Evolutionary conservation across 75 land plant species (phyloP), one percentile per base, ranked within the genome.

Genomic region (Selaginella moellendorffii): DNA sequence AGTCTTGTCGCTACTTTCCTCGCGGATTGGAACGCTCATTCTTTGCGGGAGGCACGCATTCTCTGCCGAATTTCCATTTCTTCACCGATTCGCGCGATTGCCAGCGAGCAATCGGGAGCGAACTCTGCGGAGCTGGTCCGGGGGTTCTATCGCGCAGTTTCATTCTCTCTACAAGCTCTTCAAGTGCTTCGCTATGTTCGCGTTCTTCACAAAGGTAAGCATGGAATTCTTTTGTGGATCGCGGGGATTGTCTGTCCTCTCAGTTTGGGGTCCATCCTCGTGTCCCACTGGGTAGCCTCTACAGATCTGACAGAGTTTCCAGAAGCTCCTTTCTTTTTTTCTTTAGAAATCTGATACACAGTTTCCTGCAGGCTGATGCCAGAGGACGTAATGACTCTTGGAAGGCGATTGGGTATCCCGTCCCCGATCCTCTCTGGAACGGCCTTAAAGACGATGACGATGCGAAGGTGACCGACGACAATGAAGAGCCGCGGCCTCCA

Each of bases 281-380:
- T n/a, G n/a, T n/a, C n/a, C n/a, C n/a, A n/a, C n/a, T n/a, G n/a
- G n/a, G n/a, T n/a, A n/a, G n/a, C n/a, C n/a, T n/a, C n/a, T n/a
- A n/a, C n/a, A n/a, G n/a, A n/a, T n/a, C n/a, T n/a, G n/a, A n/a
- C n/a, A n/a, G n/a, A n/a, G n/a, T n/a, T n/a, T n/a, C n/a, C n/a
- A n/a, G n/a, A n/a, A n/a, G n/a, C n/a, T n/a, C n/a, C n/a, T n/a
- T n/a, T n/a, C n/a, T n/a, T n/a, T n/a, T n/a, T n/a, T n/a, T n/a
- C n/a, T n/a, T n/a, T n/a, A n/a, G n/a, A n/a, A n/a, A n/a, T n/a
- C n/a, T n/a, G n/a, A n/a, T n/a, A n/a, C n/a, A n/a, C n/a, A n/a
- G n/a, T n/a, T n/a, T n/a, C n/a, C n/a, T n/a, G n/a, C 78, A 85
- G 88, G 64, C 68, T 0, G 65, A 76, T 52, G 83, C 75, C 31